Base-by-base conservation (phyloP, 2,329 filamentous ascomycete genomes). In the Purpureocillium lavendulum region DNA sequence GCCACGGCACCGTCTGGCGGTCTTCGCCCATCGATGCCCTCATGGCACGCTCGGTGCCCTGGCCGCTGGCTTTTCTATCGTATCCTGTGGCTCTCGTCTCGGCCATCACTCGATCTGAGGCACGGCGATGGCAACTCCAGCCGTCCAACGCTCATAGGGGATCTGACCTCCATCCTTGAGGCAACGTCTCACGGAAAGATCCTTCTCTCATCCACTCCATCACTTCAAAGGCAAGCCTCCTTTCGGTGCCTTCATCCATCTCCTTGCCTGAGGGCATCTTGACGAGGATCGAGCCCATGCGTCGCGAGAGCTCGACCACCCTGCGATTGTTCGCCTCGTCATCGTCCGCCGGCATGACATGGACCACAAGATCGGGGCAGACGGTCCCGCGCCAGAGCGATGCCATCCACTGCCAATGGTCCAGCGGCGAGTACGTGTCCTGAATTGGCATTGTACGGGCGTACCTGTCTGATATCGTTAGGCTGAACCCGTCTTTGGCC, bases 391-490 rank as follows among this genome's bases (percentile, higher is more conserved):
- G 80, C 90, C 90, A 97, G 16, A 96, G 74, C 33, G 85, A 90
- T 29, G 90, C 90, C 70, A 92, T 87, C 90, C 90, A 97, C 60
- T 94, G 85, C 88, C 90, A 97, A 64, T 97, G 90, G 52, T 94
- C 88, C n/a, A 84, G 73, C 0, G 85, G 80, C 13, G 79, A 75
- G 58, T 94, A 95, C 7, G 73, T 70, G 55, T 94, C 88, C 14
- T 72, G 67, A 48, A 94, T 87, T 2, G 84, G 82, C 33, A 89
- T 79, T 12, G 72, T 69, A 40, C 76, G 78, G 1, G 88, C 84
- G 57, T 83, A 90, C 35, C 71, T 68, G 56, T 96, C 85, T 1
- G 86, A 82, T 1, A 83, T 75, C 11, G 82, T 84, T 31, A 96
- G 75, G 45, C 87, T 87, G 61, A 87, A 96, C 16, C 84, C 78